These are phyloP conservation scores for Termitomyces titanicus DNA, from an alignment of 768 basidiomycete genomes.

Conservation along the genomic window DNA sequence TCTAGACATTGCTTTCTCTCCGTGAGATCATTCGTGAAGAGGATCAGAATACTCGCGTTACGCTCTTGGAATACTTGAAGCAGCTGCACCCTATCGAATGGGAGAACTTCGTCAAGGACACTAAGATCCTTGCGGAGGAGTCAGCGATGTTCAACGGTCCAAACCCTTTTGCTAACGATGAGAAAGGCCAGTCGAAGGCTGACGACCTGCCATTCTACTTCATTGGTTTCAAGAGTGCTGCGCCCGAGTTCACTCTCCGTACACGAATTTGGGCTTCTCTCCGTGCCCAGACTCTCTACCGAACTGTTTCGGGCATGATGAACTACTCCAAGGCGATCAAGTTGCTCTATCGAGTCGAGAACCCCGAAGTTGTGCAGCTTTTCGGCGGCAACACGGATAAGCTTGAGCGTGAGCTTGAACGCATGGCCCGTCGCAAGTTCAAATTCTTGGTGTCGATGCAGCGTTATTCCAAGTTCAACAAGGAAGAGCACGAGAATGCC, in stretches of 20 bases:
- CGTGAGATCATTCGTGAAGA: constrained; percentile 99
- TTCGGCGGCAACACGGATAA: constrained; percentile 98
- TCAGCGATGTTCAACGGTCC: constrained; percentile 80
- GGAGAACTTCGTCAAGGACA: constrained; percentile 99
- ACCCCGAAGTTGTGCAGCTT: constrained; percentile 96
- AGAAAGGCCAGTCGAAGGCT: constrained; percentile 80
- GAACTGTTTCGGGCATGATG: constrained; percentile 99
- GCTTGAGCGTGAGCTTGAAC: constrained; percentile 92
- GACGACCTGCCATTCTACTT: constrained; percentile 97
- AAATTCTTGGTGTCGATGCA: constrained; percentile 99
- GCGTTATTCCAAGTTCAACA: constrained; percentile 98
- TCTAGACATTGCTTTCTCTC: constrained; percentile 86
- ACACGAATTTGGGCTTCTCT: constrained; percentile 99
- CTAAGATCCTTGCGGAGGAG: constrained; percentile 97
- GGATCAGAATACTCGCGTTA: constrained; percentile 95
- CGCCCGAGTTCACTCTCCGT: constrained; percentile 96
- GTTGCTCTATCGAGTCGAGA: constrained; percentile 97
- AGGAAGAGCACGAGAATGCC: constrained; percentile 98
- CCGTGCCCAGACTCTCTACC: constrained; percentile 96
- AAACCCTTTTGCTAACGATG: constrained; percentile 63
- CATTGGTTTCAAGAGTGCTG: constrained; percentile 98
- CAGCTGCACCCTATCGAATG: constrained; percentile 97
- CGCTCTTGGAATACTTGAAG: constrained; percentile 95
- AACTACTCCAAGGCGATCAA: constrained; percentile 99
- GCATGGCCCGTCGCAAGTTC: constrained; percentile 98